A percentile compares a stretch with the other conserved stretches of the same genome.
Evolutionary conservation across 202 grass and related monocot species (phyloP).

Genomic region (Zizania palustris): DNA sequence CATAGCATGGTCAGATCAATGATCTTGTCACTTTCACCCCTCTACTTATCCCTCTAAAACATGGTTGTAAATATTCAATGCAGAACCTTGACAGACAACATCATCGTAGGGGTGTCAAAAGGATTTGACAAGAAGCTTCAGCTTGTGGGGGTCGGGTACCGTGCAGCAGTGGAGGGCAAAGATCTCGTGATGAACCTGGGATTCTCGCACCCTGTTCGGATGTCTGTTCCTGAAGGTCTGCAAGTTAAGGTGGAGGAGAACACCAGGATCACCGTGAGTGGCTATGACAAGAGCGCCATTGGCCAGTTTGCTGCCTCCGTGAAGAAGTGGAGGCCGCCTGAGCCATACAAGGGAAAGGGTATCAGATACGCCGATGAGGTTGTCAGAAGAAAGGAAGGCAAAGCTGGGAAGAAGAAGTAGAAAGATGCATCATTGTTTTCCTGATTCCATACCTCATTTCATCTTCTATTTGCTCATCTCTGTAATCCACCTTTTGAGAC

Average conservation of each 20-base stretch:
- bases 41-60: constrained; percentile 31
- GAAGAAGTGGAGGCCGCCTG: constrained; percentile 95
- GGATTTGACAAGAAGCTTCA: constrained; percentile 93
- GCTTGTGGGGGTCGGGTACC: constrained; percentile 87
- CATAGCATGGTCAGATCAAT: neutral
- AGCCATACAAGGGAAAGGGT: constrained; percentile 98
- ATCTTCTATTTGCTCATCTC: neutral
- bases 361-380: constrained; percentile 75
- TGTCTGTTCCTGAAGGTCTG: constrained; percentile 77
- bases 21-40: neutral
- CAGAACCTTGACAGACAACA: constrained; percentile 92
- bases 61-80: constrained; percentile 36
- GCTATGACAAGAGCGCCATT: constrained; percentile 77
- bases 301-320: constrained; percentile 85
- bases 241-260: constrained; percentile 92
- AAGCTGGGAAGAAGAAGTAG: constrained; percentile 99
- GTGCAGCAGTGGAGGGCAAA: constrained; percentile 75
- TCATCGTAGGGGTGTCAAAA: constrained; percentile 88
- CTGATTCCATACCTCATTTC: constrained; percentile 26
- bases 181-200: constrained; percentile 88
- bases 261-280: constrained; percentile 81
- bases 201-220: constrained; percentile 84
- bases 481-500: constrained; percentile 26
- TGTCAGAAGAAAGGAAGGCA: constrained; percentile 93
- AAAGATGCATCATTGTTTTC: constrained; percentile 13